phyloP scores from a whole-genome alignment of 1,284 basidiomycete species.

The Leccinum subrobustum region DNA sequence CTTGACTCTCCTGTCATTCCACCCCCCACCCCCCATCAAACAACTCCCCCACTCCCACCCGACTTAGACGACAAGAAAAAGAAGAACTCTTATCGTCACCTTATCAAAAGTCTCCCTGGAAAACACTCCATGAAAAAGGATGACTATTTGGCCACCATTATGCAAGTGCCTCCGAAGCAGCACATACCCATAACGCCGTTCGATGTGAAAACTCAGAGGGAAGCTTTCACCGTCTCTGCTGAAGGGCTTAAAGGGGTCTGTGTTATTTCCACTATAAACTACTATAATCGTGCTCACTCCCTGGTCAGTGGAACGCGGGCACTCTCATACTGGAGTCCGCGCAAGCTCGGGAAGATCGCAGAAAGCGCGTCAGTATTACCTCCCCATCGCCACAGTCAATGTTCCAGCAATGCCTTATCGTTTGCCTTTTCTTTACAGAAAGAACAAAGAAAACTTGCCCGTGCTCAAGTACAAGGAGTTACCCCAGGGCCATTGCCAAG shows the following conservation, averaged over 20 bases:
- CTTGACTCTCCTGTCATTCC: slow-evolving; percentile 26
- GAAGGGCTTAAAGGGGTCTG: slow-evolving; percentile 76
- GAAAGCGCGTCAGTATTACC: slow-evolving; percentile 59
- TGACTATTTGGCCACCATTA: slow-evolving; percentile 63
- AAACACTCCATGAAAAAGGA: slow-evolving; percentile 84
- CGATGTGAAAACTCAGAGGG: slow-evolving; percentile 62
- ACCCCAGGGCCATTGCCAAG: slow-evolving; percentile 26
- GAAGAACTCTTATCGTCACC: slow-evolving; percentile 74
- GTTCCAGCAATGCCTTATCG: slow-evolving; percentile 15
- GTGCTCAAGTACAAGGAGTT: slow-evolving; percentile 50
- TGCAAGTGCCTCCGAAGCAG: slow-evolving; percentile 71
- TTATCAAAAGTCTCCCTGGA: slow-evolving; percentile 74
- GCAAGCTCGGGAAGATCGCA: slow-evolving; percentile 76
- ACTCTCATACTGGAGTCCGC: slow-evolving; percentile 64
- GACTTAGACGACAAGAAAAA: slow-evolving; percentile 69
- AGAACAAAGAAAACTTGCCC: slow-evolving; percentile 68
- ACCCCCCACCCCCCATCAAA: slow-evolving; percentile 30
- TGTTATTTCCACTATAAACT: slow-evolving; percentile 22
- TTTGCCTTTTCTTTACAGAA: slow-evolving; percentile 44
- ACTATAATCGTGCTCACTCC: slow-evolving; percentile 20
- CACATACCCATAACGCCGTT: slow-evolving; percentile 62
- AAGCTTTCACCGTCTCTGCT: slow-evolving; percentile 69
- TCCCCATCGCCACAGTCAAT: slow-evolving; percentile 5
- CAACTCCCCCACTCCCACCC: slow-evolving; percentile 40
- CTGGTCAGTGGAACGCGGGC: slow-evolving; percentile 65